phyloP scores from a whole-genome alignment of 257 asterid genomes.

The Solanum gracilifrons region DNA sequence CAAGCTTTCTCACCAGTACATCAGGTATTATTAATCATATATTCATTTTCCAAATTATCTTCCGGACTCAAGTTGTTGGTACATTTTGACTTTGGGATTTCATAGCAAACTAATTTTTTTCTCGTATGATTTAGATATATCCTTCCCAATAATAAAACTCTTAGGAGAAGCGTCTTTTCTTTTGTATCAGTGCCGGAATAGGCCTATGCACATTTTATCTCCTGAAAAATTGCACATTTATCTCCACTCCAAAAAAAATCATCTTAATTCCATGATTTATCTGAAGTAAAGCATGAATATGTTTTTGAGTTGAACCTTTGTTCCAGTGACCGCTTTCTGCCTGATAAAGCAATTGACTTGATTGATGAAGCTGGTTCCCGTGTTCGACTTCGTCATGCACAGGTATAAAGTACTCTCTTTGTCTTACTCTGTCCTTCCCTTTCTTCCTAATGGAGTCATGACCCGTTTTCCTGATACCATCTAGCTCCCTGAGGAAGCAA shows the following conservation, averaged over 20 bases:
- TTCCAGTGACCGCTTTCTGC: constrained; percentile 35
- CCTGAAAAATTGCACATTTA: background rate
- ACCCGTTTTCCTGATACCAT: background rate
- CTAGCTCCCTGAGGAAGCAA: constrained; percentile 98
- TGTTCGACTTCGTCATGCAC: constrained; percentile 12
- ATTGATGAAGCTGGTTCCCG: constrained; percentile 49
- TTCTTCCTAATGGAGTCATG: background rate
- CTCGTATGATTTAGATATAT: background rate
- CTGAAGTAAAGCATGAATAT: background rate
- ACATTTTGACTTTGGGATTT: background rate
- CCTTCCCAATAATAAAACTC: background rate
- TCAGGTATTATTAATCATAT: constrained; percentile 12
- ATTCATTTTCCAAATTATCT: background rate
- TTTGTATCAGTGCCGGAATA: background rate
- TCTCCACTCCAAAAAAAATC: background rate
- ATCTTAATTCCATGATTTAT: background rate
- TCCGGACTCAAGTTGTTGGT: background rate
- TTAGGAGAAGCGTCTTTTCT: background rate
- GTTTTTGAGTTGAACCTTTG: background rate
- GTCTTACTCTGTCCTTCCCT: background rate
- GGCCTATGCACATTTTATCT: background rate
- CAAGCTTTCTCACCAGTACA: constrained; percentile 31
- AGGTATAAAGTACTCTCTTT: background rate
- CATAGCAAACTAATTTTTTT: background rate
- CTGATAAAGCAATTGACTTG: constrained; percentile 46